Base-by-base conservation (phyloP, 78 protist species). In the Tieghemostelium lacteum region DNA sequence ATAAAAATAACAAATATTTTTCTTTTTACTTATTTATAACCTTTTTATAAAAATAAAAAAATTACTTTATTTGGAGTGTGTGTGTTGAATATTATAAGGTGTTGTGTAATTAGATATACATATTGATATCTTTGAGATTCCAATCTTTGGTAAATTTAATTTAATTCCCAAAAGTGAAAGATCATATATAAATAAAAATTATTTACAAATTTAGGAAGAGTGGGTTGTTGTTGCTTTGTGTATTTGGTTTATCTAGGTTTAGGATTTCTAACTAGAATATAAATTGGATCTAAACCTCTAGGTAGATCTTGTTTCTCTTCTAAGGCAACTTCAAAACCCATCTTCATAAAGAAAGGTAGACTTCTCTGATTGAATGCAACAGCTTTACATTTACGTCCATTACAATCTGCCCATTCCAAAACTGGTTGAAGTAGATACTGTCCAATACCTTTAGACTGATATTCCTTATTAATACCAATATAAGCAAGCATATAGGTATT, bases 351-450 rank as follows among this genome's bases (percentile, higher is more conserved):
- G 42, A 80, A 80, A 6, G 61, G 40, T 3, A 80, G 65, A 19
- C 54, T 40, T 42, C 61, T 34, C 37, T 52, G 76, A 37, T 54
- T 80, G 49, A 80, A 57, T 17, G 37, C 29, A 2, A 80, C 12
- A 1, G 88, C 57, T 57, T 80, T 80, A 3, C 45, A 37, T 17
- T 29, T 52, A 33, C 52, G 28, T 14, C 34, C 36, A 16, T 55
- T 52, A 28, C 49, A 45, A 28, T 80, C 88, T 28, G 76, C 73
- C 75, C 75, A 80, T 67, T 80, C 88, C 16, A 80, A 55, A 0
- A 80, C 88, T 1, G 88, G 88, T 33, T 61, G 49, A 14, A 80
- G 29, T 22, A 80, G n/a, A 20, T 57, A 67, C 22, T 54, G 76
- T 20, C 88, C 88, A 31, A 80, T 40, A 2, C 76, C 88, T 28